Evolutionary conservation across 2,329 filamentous ascomycete genomes (phyloP), one percentile per base, ranked within the genome.

Genomic region (Zarea fungicola): DNA sequence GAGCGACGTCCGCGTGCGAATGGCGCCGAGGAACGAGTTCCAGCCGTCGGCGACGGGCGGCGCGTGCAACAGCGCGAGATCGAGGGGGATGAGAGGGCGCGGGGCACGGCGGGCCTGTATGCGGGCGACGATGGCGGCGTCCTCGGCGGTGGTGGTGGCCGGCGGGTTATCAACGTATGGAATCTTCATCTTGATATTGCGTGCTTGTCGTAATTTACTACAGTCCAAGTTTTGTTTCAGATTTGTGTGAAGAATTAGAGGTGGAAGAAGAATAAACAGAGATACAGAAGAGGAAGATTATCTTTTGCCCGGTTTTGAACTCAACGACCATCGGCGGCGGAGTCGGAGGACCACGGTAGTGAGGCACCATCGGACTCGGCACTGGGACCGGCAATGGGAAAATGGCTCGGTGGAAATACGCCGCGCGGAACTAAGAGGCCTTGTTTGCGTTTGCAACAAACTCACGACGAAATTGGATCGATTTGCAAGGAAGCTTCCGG

Each of bases 41-140:
- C 84, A 87, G 45, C 87, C 87, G 66, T 89, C 83, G 14, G 87
- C 87, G 2, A 92, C 78, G 16, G 82, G 70, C 1, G 86, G 85
- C 18, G 83, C 79, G 70, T 92, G 87, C 11, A 92, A 76, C 1
- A 92, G 78, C 2, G 87, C 75, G 2, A 89, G 78, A 63, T 92
- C 87, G n/a, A 92, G 78, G 0, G 84, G 68, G 52, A 88, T 85
- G 18, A 92, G 77, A 3, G 84, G 84, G 1, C 85, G 81, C 1
- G 86, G 85, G 2, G 73, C 68, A 21, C 86, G 83, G 14, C 87
- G 84, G 28, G 77, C 81, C 9, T 72, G 69, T 59, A 89, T 81
- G 58, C 84, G 83, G 42, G 71, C 57, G 55, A 86, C 77, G 60
- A 89, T 81, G 28, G 73, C 77, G 1, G 69, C 68, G 6, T 82